These are phyloP conservation scores for Lodderomyces orthopsilosis DNA, from an alignment of 1,139 yeast genomes.

Conservation along the genomic window DNA sequence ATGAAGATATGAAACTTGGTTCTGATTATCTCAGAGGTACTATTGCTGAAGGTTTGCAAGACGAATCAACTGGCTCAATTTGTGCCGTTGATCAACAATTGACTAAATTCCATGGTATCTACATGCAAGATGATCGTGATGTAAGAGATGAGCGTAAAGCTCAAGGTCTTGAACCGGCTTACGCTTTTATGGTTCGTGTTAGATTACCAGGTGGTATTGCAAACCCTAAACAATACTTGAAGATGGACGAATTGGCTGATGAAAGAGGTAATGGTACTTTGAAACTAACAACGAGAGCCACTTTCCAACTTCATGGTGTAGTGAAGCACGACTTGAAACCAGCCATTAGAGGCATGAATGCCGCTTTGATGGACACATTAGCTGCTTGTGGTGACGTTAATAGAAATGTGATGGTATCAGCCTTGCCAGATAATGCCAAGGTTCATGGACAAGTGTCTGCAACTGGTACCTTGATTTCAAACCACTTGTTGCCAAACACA, in stretches of 20 bases:
- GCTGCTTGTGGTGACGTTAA: slow-evolving; percentile 99
- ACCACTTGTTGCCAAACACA: slow-evolving; percentile 81
- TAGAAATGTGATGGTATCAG: slow-evolving; percentile 91
- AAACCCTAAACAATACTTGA: slow-evolving; percentile 84
- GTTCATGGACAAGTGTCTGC: slow-evolving; percentile 73
- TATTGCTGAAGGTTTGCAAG: slow-evolving; percentile 80
- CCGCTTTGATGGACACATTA: slow-evolving; percentile 85
- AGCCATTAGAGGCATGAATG: slow-evolving; percentile 89
- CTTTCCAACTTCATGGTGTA: slow-evolving; percentile 94
- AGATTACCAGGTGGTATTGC: slow-evolving; percentile 94
- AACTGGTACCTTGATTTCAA: slow-evolving; percentile 67
- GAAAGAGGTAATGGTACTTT: slow-evolving; percentile 88
- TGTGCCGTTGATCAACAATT: slow-evolving; percentile 91
- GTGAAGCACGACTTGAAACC: slow-evolving; percentile 88
- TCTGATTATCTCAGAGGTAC: slow-evolving; percentile 92
- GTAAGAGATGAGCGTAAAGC: slow-evolving; percentile 88
- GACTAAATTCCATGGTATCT: slow-evolving; percentile 96
- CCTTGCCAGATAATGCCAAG: slow-evolving; percentile 80
- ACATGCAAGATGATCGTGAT: slow-evolving; percentile 99
- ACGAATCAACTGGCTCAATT: slow-evolving; percentile 86
- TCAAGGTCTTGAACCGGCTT: slow-evolving; percentile 93
- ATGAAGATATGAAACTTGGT: slow-evolving; percentile 89
- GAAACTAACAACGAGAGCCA: slow-evolving; percentile 94
- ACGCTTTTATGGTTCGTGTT: slow-evolving; percentile 93
- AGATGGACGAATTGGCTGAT: slow-evolving; percentile 79